These are phyloP conservation scores for Oryza officinalis DNA, from an alignment of 176 grass and related monocot species.

Conservation along the genomic window DNA sequence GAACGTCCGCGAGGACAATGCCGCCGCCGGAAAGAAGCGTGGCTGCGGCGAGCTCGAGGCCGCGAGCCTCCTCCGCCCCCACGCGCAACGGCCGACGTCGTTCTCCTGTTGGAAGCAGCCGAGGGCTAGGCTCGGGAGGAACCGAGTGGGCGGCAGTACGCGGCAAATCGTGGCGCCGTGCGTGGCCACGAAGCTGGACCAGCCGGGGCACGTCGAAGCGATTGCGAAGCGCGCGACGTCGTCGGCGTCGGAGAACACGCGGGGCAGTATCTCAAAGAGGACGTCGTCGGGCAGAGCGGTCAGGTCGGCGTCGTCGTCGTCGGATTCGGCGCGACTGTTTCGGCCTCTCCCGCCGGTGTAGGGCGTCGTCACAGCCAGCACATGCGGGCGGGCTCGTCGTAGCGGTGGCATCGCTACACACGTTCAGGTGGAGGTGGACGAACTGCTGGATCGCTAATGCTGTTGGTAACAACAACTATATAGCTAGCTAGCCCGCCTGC, in stretches of 20 bases:
- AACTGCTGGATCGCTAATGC: too few relatives aligned
- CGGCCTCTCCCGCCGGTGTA: background rate
- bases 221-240: constrained; percentile 26
- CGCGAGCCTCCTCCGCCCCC: background rate
- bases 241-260: constrained; percentile 5
- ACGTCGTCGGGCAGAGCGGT: background rate
- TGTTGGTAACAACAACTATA: too few relatives aligned
- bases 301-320: constrained; percentile 17
- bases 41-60: too few relatives aligned
- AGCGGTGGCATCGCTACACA: too few relatives aligned
- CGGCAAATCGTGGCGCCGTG: constrained; percentile 35
- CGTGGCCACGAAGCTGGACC: constrained; percentile 39
- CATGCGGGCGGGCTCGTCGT: too few relatives aligned
- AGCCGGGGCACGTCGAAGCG: constrained; percentile 18
- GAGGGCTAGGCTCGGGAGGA: constrained; percentile 11
- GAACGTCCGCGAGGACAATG: background rate
- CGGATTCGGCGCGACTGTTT: background rate
- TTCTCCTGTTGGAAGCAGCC: background rate
- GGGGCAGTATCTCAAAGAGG: background rate
- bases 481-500: too few relatives aligned
- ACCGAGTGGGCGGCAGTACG: constrained; percentile 6
- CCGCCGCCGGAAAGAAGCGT: constrained; percentile 9
- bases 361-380: too few relatives aligned
- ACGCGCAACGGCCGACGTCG: too few relatives aligned
- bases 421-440: too few relatives aligned